Percentiles rank a stretch among this genome's conserved stretches.
Conservation (phyloP, 495 filamentous ascomycete species). For the Chaetomidium leptoderma region DNA sequence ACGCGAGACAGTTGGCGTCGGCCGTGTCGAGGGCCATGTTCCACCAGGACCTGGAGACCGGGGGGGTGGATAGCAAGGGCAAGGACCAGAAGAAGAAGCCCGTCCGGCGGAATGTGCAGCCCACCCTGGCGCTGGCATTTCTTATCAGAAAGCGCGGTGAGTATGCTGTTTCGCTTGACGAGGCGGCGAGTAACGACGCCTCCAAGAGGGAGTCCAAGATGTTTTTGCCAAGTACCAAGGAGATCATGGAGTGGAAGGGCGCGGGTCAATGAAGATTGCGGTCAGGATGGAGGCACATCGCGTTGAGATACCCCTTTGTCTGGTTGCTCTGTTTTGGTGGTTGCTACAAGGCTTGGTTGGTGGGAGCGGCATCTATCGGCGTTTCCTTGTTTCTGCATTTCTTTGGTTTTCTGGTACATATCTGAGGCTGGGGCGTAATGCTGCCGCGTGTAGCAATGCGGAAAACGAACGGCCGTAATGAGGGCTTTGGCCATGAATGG, state of each 20-base stretch:
- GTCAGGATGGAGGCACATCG: neutral
- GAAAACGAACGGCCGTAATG: no score
- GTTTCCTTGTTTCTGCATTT: neutral
- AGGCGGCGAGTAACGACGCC: neutral
- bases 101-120: slow-evolving; percentile 20
- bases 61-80: neutral
- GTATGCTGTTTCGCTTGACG: slow-evolving; percentile 16
- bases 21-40: slow-evolving; percentile 29
- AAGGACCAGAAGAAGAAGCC: neutral
- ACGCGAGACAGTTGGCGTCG: slow-evolving; percentile 25
- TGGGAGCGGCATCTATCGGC: neutral
- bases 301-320: slow-evolving; percentile 12
- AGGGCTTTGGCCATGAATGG: no score
- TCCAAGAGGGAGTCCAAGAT: slow-evolving; percentile 14
- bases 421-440: neutral
- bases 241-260: slow-evolving; percentile 35
- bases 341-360: no score
- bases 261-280: neutral
- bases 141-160: slow-evolving; percentile 31
- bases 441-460: no score
- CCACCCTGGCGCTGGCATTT: slow-evolving; percentile 32
- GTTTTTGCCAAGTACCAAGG: slow-evolving; percentile 31
- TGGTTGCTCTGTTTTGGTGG: neutral
- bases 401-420: neutral
- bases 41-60: slow-evolving; percentile 17